phyloP scores from a whole-genome alignment of 768 basidiomycete species.

The Suillus paluster region DNA sequence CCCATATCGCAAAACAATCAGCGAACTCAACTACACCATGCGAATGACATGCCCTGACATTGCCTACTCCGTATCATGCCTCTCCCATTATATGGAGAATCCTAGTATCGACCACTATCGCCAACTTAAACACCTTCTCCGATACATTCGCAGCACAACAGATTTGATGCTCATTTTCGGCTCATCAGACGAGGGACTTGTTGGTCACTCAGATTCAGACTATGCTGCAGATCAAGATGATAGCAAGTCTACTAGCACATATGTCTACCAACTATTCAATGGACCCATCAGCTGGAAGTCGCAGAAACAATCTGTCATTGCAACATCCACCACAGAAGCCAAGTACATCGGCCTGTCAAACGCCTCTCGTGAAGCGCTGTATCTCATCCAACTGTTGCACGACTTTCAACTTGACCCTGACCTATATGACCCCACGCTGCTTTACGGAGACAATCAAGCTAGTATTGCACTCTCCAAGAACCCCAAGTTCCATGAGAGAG shows the following conservation, averaged over 20 bases:
- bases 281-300: constrained; percentile 38
- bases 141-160: constrained; percentile 18
- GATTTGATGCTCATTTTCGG: constrained; percentile 1
- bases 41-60: too few species aligned
- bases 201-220: too few species aligned
- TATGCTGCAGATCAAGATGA: constrained; percentile 13
- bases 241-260: too few species aligned
- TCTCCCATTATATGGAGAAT: too few species aligned
- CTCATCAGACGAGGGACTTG: too few species aligned
- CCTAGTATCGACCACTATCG: too few species aligned
- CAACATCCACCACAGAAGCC: constrained; percentile 39
- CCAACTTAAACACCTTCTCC: too few species aligned
- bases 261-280: too few species aligned
- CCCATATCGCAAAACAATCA: too few species aligned
- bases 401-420: constrained; percentile 13
- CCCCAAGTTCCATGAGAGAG: constrained; percentile 31
- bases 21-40: too few species aligned
- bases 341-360: constrained; percentile 38
- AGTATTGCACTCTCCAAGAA: constrained; percentile 30
- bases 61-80: too few species aligned
- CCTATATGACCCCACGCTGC: constrained; percentile 11
- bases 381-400: constrained; percentile 16
- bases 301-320: constrained; percentile 34
- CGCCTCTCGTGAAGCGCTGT: constrained; percentile 19
- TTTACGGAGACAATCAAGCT: constrained; percentile 36